Conservation (phyloP, 1,284 basidiomycete species). For the Chondrostereum purpureum region DNA sequence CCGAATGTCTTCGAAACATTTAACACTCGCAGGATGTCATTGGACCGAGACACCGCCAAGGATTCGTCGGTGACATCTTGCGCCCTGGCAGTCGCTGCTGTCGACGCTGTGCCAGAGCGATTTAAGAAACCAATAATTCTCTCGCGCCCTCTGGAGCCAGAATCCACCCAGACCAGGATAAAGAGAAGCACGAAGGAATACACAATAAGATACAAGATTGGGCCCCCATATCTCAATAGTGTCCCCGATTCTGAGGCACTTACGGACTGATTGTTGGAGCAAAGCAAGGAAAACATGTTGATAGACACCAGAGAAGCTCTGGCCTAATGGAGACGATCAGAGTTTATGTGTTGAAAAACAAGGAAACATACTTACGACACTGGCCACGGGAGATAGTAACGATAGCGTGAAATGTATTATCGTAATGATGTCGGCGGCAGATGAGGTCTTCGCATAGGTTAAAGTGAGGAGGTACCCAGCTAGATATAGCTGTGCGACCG, state of each 20-base stretch:
- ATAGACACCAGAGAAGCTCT: constrained; percentile 67
- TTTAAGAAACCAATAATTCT: constrained; percentile 5
- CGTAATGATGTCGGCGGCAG: constrained; percentile 47
- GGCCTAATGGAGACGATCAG: constrained; percentile 25
- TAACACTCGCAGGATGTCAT: constrained; percentile 59
- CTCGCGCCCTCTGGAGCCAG: constrained; percentile 41
- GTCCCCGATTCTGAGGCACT: constrained; percentile 40
- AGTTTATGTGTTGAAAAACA: not conserved
- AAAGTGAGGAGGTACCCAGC: constrained; percentile 61
- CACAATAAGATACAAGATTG: constrained; percentile 67
- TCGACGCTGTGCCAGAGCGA: constrained; percentile 6
- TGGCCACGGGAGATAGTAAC: constrained; percentile 62
- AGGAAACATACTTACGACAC: constrained; percentile 49
- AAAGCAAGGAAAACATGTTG: constrained; percentile 73
- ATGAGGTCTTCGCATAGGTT: constrained; percentile 61
- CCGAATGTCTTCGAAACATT: constrained; percentile 62
- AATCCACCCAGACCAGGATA: constrained; percentile 57
- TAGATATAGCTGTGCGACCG: constrained; percentile 47
- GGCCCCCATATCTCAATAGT: constrained; percentile 65
- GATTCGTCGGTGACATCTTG: constrained; percentile 53
- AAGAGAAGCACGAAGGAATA: constrained; percentile 46
- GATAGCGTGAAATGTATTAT: constrained; percentile 68
- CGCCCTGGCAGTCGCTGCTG: constrained; percentile 13
- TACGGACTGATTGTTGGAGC: constrained; percentile 48
- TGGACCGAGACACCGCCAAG: constrained; percentile 36